phyloP scores from a whole-genome alignment of 202 grass and related monocot genomes.

The Schoenoplectus triqueter region DNA sequence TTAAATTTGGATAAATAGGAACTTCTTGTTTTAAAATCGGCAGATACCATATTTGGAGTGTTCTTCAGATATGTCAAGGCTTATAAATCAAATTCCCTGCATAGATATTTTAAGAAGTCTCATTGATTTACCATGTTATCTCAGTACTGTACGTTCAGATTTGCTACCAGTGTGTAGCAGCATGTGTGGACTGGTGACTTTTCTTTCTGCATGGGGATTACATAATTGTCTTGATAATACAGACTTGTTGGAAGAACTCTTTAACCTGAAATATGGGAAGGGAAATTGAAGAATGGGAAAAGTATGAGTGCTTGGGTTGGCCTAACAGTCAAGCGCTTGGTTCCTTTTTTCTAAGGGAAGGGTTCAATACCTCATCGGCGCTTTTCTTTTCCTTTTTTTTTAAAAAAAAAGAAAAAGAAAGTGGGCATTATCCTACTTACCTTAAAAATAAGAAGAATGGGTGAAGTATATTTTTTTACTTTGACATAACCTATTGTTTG shows the following conservation, averaged over 20 bases:
- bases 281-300: constrained; percentile 22
- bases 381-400: too few relatives aligned
- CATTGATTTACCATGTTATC: constrained; percentile 20
- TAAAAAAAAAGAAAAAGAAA: too few relatives aligned
- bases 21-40: background rate
- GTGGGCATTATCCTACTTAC: too few relatives aligned
- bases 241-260: background rate
- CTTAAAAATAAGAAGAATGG: too few relatives aligned
- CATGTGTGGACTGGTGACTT: background rate
- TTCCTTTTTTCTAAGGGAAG: too few relatives aligned
- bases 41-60: background rate
- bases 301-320: background rate
- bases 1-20: background rate
- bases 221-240: constrained; percentile 9
- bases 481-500: constrained; percentile 31
- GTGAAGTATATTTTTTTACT: too few relatives aligned
- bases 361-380: too few relatives aligned
- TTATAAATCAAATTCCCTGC: background rate
- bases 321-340: too few relatives aligned
- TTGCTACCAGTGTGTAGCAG: background rate
- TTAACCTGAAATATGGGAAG: background rate
- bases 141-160: background rate
- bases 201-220: background rate
- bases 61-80: background rate
- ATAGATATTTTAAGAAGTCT: background rate